Evolutionary conservation across 352 stramenopile species (phyloP).

Genomic region (Globisporangium nagaii): DNA sequence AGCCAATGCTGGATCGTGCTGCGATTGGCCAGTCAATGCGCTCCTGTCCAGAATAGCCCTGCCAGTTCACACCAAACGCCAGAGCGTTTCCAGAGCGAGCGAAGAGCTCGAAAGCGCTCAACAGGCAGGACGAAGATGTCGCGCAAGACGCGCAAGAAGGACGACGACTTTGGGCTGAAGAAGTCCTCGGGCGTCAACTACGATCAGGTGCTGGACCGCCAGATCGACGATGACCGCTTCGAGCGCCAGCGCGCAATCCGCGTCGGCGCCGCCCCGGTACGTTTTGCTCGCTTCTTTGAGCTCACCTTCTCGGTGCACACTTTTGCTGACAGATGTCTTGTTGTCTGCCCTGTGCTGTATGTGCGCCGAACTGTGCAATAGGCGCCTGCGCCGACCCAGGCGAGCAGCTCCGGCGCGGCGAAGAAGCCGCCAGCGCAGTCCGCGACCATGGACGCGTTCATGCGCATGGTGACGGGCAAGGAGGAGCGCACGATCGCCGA

Average conservation of each 20-base stretch:
- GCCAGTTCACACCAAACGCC: too few species aligned
- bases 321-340: background rate
- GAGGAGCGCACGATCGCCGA: slow-evolving; percentile 92
- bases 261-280: slow-evolving; percentile 27
- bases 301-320: background rate
- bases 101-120: background rate
- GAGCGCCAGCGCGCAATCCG: slow-evolving; percentile 65
- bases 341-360: background rate
- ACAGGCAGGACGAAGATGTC: slow-evolving; percentile 9
- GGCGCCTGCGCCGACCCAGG: background rate
- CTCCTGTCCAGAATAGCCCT: too few species aligned
- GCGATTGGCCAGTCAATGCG: too few species aligned
- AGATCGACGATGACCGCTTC: slow-evolving; percentile 83
- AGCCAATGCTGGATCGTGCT: too few species aligned
- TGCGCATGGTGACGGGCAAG: slow-evolving; percentile 91
- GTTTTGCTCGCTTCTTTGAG: slow-evolving; percentile 3
- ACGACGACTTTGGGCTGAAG: slow-evolving; percentile 66
- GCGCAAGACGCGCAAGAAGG: slow-evolving; percentile 20
- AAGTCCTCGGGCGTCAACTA: slow-evolving; percentile 83
- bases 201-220: slow-evolving; percentile 67
- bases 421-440: slow-evolving; percentile 36
- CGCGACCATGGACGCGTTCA: slow-evolving; percentile 91
- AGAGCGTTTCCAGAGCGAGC: background rate
- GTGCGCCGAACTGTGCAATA: too few species aligned
- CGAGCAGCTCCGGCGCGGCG: background rate